These are phyloP conservation scores for Colletotrichum simmondsii DNA, from an alignment of 2,329 filamentous ascomycete genomes.

Conservation along the genomic window DNA sequence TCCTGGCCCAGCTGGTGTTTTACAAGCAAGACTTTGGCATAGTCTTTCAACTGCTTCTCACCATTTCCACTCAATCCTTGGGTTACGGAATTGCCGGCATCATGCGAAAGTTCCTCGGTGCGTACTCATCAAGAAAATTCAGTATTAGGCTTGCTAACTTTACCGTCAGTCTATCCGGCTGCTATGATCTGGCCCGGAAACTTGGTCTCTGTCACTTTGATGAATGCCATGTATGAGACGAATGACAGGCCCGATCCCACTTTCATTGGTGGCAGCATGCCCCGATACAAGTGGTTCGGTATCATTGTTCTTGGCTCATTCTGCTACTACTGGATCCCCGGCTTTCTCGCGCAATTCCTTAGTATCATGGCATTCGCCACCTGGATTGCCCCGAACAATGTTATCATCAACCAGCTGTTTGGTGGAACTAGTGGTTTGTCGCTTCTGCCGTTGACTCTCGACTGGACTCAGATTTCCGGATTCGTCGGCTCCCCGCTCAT, in stretches of 20 bases:
- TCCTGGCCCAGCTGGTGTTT: constrained; percentile 77
- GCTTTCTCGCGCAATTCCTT: constrained; percentile 75
- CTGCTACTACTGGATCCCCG: constrained; percentile 76
- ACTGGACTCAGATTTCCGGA: constrained; percentile 79
- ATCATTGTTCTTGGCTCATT: constrained; percentile 68
- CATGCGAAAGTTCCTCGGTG: constrained; percentile 72
- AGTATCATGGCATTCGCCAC: constrained; percentile 78
- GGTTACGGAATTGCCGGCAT: constrained; percentile 78
- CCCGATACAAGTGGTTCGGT: constrained; percentile 73
- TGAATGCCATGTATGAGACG: constrained; percentile 78
- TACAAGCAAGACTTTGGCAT: constrained; percentile 78
- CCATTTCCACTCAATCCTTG: constrained; percentile 75
- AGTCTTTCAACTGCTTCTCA: constrained; percentile 73
- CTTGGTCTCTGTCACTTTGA: constrained; percentile 73
- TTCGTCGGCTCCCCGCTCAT: constrained; percentile 76
- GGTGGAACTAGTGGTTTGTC: constrained; percentile 76
- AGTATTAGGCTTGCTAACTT: background rate
- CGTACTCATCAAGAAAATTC: constrained; percentile 34
- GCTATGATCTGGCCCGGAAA: constrained; percentile 82
- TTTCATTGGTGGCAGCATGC: constrained; percentile 72
- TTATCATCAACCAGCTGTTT: constrained; percentile 78
- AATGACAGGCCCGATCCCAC: constrained; percentile 60
- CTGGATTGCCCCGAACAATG: constrained; percentile 76
- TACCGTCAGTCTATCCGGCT: constrained; percentile 64
- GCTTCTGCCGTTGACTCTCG: constrained; percentile 78